These are phyloP conservation scores for Tricholoma saponaceum DNA, from an alignment of 768 basidiomycete genomes.

Conservation along the genomic window DNA sequence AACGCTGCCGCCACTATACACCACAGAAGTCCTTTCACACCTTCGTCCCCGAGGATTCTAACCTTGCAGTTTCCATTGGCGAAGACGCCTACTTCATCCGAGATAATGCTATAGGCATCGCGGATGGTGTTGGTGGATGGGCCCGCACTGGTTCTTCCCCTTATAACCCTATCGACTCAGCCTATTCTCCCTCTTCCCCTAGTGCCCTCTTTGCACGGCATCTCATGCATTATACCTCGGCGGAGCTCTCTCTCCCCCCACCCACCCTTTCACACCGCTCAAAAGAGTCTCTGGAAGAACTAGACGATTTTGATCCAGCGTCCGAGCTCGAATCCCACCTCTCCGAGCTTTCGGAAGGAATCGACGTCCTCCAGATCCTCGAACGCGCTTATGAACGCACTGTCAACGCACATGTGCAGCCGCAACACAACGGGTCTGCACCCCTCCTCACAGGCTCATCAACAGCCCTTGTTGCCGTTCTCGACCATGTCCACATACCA, in stretches of 20 bases:
- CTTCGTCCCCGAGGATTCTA: constrained; percentile 25
- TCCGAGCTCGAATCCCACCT: constrained; percentile 34
- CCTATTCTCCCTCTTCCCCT: constrained; percentile 27
- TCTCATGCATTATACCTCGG: constrained; percentile 83
- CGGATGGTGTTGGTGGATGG: constrained; percentile 97
- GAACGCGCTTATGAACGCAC: constrained; percentile 69
- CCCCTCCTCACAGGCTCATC: constrained; percentile 61
- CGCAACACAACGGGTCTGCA: constrained; percentile 7
- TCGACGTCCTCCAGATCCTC: constrained; percentile 65
- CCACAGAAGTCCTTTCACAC: constrained; percentile 20
- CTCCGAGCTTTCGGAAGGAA: constrained; percentile 66
- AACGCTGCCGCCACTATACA: constrained; percentile 30
- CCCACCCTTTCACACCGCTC: constrained; percentile 11
- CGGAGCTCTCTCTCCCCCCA: constrained; percentile 33
- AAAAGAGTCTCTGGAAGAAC: background rate
- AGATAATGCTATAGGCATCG: constrained; percentile 87
- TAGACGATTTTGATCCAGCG: background rate
- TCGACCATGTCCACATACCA: constrained; percentile 36
- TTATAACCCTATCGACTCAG: constrained; percentile 14
- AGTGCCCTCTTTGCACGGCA: constrained; percentile 67
- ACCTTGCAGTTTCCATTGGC: constrained; percentile 74
- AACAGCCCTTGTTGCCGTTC: constrained; percentile 63
- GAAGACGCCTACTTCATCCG: constrained; percentile 89
- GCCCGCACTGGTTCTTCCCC: constrained; percentile 23
- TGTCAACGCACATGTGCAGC: constrained; percentile 53